These are phyloP conservation scores for Calycina marina DNA, from an alignment of 2,329 filamentous ascomycete genomes.

Conservation along the genomic window DNA sequence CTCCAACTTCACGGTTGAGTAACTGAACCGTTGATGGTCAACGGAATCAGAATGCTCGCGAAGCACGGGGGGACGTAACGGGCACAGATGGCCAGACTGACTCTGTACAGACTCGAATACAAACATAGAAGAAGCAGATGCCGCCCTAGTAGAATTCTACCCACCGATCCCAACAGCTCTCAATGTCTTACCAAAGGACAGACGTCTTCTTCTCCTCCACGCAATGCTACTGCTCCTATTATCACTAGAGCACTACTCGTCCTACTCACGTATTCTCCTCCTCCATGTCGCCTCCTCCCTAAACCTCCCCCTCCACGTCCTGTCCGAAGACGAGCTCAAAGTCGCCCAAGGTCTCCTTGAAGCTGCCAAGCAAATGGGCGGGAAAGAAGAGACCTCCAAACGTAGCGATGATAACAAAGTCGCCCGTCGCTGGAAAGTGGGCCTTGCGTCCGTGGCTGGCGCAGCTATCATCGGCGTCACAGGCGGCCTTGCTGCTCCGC, in stretches of 20 bases:
- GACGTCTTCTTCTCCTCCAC: conserved; percentile 55
- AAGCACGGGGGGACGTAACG: too few relatives aligned
- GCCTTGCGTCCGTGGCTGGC: conserved; percentile 74
- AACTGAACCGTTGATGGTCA: too few relatives aligned
- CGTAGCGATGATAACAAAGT: conserved; percentile 56
- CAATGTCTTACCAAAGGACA: conserved; percentile 41
- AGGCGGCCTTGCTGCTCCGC: conserved; percentile 60
- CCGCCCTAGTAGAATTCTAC: conserved; percentile 34
- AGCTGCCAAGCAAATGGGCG: conserved; percentile 55
- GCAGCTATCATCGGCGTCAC: conserved; percentile 63
- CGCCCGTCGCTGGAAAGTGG: conserved; percentile 75
- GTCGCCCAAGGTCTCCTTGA: conserved; percentile 62
- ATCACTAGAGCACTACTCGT: conserved; percentile 63
- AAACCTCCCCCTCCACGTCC: conserved; percentile 45
- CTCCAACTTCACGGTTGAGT: too few relatives aligned
- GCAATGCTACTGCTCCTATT: conserved; percentile 57
- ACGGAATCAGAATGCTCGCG: too few relatives aligned
- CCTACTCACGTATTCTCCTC: conserved; percentile 59
- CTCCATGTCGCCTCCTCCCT: conserved; percentile 57
- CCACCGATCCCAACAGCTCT: conserved; percentile 47
- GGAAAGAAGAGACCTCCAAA: conserved; percentile 58
- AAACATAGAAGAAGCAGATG: conserved; percentile 33
- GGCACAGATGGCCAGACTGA: too few relatives aligned
- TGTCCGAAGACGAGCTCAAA: conserved; percentile 59
- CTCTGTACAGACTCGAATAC: conserved; percentile 21